Evolutionary conservation across 345 rosid genomes (phyloP).

Genomic region (Ailanthus altissimus): DNA sequence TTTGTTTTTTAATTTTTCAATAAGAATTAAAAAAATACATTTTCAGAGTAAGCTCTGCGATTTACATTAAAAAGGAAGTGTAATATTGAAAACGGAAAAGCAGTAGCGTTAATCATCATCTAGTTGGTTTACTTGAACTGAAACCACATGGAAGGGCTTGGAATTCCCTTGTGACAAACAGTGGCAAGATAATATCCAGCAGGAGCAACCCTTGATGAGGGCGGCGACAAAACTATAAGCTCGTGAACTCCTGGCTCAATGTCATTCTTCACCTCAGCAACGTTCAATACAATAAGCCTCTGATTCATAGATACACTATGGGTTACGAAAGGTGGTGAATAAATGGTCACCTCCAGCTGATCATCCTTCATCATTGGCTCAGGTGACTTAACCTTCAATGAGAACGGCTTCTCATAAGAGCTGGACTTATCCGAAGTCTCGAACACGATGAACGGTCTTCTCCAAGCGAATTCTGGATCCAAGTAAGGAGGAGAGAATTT

Average conservation of each 20-base stretch:
- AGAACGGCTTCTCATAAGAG: slow-evolving; percentile 28
- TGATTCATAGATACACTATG: slow-evolving; percentile 65
- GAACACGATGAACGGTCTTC: slow-evolving; percentile 35
- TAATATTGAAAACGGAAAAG: too few relatives aligned
- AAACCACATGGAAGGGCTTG: slow-evolving; percentile 55
- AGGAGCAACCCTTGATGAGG: slow-evolving; percentile 48
- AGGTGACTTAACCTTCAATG: slow-evolving; percentile 20
- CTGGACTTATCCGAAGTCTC: slow-evolving; percentile 9
- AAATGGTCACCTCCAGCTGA: slow-evolving; percentile 41
- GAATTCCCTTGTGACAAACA: slow-evolving; percentile 52
- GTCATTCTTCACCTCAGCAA: slow-evolving; percentile 17
- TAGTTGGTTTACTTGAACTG: slow-evolving; percentile 37
- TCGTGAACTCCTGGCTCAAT: not conserved
- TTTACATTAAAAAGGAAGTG: too few relatives aligned
- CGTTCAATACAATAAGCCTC: slow-evolving; percentile 45
- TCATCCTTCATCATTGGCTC: not conserved
- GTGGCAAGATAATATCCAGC: slow-evolving; percentile 55
- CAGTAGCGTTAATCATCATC: too few relatives aligned
- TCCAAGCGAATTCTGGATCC: slow-evolving; percentile 32
- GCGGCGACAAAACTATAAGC: slow-evolving; percentile 35
- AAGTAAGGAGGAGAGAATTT: slow-evolving; percentile 77
- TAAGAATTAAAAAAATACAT: too few relatives aligned
- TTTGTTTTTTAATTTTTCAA: too few relatives aligned
- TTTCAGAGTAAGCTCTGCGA: too few relatives aligned
- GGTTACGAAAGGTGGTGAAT: slow-evolving; percentile 67